Percentiles rank a stretch among this genome's conserved stretches.
Evolutionary conservation across 2,329 filamentous ascomycete species (phyloP).

Genomic region (Paramyrothecium sp.): DNA sequence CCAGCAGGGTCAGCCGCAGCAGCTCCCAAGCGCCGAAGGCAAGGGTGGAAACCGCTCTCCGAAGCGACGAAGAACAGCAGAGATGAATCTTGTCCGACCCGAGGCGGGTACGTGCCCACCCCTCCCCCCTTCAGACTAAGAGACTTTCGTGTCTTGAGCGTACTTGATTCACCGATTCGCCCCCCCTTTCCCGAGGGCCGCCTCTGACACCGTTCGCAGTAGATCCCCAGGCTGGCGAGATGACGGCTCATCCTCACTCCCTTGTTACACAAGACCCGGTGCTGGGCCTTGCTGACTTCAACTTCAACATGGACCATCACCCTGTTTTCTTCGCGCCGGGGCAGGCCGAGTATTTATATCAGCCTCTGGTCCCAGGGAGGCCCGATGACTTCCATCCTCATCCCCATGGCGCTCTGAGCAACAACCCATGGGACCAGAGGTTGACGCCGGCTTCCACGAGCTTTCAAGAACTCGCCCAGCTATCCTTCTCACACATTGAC

Average conservation of each 20-base stretch:
- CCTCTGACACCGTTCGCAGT: constrained; percentile 18
- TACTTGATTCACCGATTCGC: not conserved
- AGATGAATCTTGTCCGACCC: constrained; percentile 28
- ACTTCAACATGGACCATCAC: constrained; percentile 30
- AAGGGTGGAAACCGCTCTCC: constrained; percentile 28
- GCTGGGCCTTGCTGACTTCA: constrained; percentile 29
- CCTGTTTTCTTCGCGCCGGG: constrained; percentile 24
- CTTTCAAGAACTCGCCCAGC: constrained; percentile 5
- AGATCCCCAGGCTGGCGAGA: constrained; percentile 19
- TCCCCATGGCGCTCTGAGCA: no score
- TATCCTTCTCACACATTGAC: not conserved
- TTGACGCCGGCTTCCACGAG: constrained; percentile 7
- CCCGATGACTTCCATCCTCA: constrained; percentile 10
- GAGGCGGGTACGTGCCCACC: constrained; percentile 31
- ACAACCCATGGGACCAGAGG: constrained; percentile 15
- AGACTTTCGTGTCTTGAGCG: not conserved
- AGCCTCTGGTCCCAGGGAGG: constrained; percentile 15
- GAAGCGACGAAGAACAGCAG: constrained; percentile 32
- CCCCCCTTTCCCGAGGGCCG: not conserved
- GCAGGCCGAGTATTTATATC: constrained; percentile 27
- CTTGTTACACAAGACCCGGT: constrained; percentile 25
- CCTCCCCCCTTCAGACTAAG: not conserved
- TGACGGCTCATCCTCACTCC: constrained; percentile 20
- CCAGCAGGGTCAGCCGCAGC: constrained; percentile 12
- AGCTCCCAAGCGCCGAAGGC: constrained; percentile 9